These are phyloP conservation scores for Phlebiopsis gigantea DNA, from an alignment of 768 basidiomycete genomes.

Conservation along the genomic window DNA sequence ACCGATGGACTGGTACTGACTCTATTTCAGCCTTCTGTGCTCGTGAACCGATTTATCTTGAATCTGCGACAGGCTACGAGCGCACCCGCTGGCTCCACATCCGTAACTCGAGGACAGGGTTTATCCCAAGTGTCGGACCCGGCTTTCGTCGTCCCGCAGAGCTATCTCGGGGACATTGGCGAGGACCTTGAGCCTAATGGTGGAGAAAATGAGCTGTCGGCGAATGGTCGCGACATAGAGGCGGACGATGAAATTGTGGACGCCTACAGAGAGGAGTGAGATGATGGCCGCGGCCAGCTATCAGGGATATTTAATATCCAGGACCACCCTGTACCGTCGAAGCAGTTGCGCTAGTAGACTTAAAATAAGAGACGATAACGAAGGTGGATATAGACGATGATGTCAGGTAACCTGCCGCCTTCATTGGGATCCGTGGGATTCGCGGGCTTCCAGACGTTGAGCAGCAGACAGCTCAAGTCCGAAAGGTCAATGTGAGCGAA, in stretches of 20 bases:
- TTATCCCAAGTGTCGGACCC: neutral
- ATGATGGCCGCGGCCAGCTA: too few relatives aligned
- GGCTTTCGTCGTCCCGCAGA: neutral
- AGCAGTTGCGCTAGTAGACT: neutral
- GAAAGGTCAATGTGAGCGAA: too few relatives aligned
- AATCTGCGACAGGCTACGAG: neutral
- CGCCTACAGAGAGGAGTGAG: too few relatives aligned
- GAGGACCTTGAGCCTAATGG: neutral
- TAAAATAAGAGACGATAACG: neutral
- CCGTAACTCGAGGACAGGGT: neutral
- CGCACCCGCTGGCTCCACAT: neutral
- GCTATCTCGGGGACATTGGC: neutral
- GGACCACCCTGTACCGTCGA: neutral
- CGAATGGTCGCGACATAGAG: too few relatives aligned
- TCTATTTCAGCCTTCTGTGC: neutral
- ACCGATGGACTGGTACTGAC: too few relatives aligned
- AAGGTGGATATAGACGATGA: neutral
- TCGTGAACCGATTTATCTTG: neutral
- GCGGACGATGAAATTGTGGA: too few relatives aligned
- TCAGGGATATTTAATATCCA: too few relatives aligned
- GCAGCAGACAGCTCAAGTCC: neutral
- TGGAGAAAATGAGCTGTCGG: too few relatives aligned
- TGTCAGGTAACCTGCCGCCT: neutral
- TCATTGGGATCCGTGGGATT: neutral
- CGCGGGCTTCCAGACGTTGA: neutral